These are phyloP conservation scores for Colletotrichum eremochloae DNA, from an alignment of 2,329 filamentous ascomycete genomes.

Conservation along the genomic window DNA sequence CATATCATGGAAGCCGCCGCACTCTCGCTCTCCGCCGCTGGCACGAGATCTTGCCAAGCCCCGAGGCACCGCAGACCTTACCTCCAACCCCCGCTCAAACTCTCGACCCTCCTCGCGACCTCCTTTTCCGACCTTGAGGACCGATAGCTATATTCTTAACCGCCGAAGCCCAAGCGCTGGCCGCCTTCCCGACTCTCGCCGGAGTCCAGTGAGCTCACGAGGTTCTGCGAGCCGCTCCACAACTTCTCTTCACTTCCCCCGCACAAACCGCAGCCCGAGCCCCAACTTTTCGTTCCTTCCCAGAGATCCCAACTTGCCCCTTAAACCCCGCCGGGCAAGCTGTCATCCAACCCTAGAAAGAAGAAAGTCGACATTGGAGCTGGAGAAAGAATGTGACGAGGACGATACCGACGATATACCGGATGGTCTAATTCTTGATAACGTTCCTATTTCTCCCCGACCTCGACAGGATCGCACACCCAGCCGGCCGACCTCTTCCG, in stretches of 20 bases:
- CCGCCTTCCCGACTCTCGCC: conserved; percentile 50
- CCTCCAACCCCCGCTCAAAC: conserved; percentile 25
- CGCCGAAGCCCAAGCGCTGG: conserved; percentile 65
- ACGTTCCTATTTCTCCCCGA: conserved; percentile 85
- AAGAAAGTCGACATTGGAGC: conserved; percentile 78
- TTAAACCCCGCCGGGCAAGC: conserved; percentile 70
- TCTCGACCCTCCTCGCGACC: conserved; percentile 52
- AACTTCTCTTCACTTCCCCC: conserved; percentile 54
- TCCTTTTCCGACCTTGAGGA: conserved; percentile 60
- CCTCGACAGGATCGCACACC: conserved; percentile 68
- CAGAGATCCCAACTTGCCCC: conserved; percentile 55
- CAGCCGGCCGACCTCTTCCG: conserved; percentile 65
- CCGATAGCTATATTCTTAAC: conserved; percentile 58
- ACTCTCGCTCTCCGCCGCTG: conserved; percentile 44
- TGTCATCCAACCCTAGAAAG: conserved; percentile 77
- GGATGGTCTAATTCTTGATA: conserved; percentile 83
- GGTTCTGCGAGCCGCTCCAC: conserved; percentile 55
- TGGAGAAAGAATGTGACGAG: conserved; percentile 82
- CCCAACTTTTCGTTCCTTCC: conserved; percentile 62
- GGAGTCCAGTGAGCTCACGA: conserved; percentile 40
- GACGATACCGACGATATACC: conserved; percentile 85
- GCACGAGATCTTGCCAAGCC: conserved; percentile 49
- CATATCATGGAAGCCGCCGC: conserved; percentile 33
- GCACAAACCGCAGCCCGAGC: conserved; percentile 65
- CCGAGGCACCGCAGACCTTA: conserved; percentile 25